Evolutionary conservation across 2,329 filamentous ascomycete genomes (phyloP).

Genomic region (Bisporella sp.): DNA sequence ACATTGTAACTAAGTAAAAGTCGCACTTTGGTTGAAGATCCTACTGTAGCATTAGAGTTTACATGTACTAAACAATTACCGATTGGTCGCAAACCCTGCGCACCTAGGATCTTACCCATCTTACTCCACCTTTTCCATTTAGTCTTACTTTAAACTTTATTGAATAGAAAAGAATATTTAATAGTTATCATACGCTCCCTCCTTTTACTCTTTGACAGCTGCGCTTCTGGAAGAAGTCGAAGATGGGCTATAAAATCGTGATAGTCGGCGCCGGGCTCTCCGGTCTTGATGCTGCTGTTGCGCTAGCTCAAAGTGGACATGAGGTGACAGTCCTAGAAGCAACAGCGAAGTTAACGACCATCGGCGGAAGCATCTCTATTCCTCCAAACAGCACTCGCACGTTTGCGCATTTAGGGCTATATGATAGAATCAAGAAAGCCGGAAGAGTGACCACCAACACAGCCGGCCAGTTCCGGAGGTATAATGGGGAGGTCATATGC

Average conservation of each 20-base stretch:
- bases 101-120: too few relatives aligned
- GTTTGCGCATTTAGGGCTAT: conserved; percentile 3
- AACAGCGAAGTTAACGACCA: conserved; percentile 5
- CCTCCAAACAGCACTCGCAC: conserved; percentile 5
- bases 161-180: too few relatives aligned
- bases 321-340: conserved; percentile 22
- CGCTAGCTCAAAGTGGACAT: conserved; percentile 23
- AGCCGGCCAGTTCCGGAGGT: conserved; percentile 1
- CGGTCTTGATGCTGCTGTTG: conserved; percentile 25
- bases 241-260: conserved; percentile 9
- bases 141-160: too few relatives aligned
- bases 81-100: too few relatives aligned
- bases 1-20: too few relatives aligned
- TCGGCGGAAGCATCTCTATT: conserved; percentile 7
- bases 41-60: too few relatives aligned
- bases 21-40: too few relatives aligned
- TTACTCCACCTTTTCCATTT: too few relatives aligned
- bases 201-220: too few relatives aligned
- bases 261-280: conserved; percentile 29
- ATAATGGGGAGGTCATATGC: conserved; percentile 7
- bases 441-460: neutral
- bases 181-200: too few relatives aligned
- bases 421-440: conserved; percentile 1
- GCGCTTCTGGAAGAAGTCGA: too few relatives aligned
- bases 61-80: too few relatives aligned